These are phyloP conservation scores for Logfia minima DNA, from an alignment of 129 eudicot genomes.

Conservation along the genomic window DNA sequence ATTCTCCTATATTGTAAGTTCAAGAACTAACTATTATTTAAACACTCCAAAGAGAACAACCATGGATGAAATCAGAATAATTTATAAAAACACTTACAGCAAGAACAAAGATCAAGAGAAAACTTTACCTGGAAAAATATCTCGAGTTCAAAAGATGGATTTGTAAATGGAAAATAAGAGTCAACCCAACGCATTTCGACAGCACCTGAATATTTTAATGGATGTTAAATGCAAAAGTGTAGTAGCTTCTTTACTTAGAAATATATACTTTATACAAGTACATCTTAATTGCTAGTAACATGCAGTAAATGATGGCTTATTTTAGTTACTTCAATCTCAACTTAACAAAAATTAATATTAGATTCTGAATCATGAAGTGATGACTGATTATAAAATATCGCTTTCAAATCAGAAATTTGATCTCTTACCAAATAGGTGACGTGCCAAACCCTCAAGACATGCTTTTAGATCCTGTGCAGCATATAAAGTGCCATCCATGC, in stretches of 20 bases:
- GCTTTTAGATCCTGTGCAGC: constrained; percentile 81
- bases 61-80: not conserved
- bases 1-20: not conserved
- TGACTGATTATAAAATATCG: not conserved
- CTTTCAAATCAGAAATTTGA: not conserved
- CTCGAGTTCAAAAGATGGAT: constrained; percentile 93
- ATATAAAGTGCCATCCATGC: constrained; percentile 67
- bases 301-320: not conserved
- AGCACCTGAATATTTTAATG: constrained; percentile 57
- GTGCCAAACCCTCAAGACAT: constrained; percentile 93
- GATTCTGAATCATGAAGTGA: not conserved
- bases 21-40: not conserved
- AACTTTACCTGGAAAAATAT: constrained; percentile 80
- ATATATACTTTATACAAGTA: not conserved
- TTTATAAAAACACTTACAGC: not conserved
- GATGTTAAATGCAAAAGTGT: constrained; percentile 18
- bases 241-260: not conserved
- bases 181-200: constrained; percentile 99
- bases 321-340: not conserved
- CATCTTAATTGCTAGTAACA: not conserved
- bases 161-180: constrained; percentile 89
- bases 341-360: not conserved
- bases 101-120: not conserved
- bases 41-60: not conserved
- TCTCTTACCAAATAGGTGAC: constrained; percentile 72